Evolutionary conservation across 495 filamentous ascomycete genomes (phyloP).

Genomic region (Penicillium turbatum): DNA sequence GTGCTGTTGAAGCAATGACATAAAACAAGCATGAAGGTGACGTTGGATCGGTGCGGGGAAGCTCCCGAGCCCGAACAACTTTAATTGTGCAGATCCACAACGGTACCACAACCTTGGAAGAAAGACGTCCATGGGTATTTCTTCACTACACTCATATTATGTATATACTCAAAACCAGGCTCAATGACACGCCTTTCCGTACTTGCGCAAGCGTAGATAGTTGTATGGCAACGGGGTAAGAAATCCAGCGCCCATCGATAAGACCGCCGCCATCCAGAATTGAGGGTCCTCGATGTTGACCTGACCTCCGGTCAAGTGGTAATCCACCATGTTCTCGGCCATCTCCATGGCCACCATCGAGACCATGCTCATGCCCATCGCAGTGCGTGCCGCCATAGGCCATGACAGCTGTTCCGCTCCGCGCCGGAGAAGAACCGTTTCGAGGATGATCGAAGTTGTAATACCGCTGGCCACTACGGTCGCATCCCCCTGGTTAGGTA

Average conservation of each 20-base stretch:
- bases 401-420: slow-evolving; percentile 37
- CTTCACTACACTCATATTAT: too few relatives aligned
- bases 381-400: slow-evolving; percentile 32
- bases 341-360: slow-evolving; percentile 47
- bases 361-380: slow-evolving; percentile 45
- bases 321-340: slow-evolving; percentile 42
- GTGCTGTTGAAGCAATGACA: too few relatives aligned
- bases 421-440: slow-evolving; percentile 38
- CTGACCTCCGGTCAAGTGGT: slow-evolving; percentile 40
- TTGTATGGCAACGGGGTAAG: slow-evolving; percentile 45
- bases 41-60: too few relatives aligned
- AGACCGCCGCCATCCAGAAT: slow-evolving; percentile 33
- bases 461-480: slow-evolving; percentile 38
- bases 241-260: slow-evolving; percentile 38
- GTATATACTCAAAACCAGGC: too few relatives aligned
- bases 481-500: too few relatives aligned
- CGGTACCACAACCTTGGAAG: too few relatives aligned
- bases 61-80: too few relatives aligned
- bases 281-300: slow-evolving; percentile 25
- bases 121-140: too few relatives aligned
- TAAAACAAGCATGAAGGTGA: too few relatives aligned
- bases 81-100: too few relatives aligned
- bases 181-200: slow-evolving; percentile 41
- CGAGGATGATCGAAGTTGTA: slow-evolving; percentile 38
- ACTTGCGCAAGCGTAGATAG: slow-evolving; percentile 37